These are phyloP conservation scores for Phytophthora constricta DNA, from an alignment of 352 stramenopile species.

Conservation along the genomic window DNA sequence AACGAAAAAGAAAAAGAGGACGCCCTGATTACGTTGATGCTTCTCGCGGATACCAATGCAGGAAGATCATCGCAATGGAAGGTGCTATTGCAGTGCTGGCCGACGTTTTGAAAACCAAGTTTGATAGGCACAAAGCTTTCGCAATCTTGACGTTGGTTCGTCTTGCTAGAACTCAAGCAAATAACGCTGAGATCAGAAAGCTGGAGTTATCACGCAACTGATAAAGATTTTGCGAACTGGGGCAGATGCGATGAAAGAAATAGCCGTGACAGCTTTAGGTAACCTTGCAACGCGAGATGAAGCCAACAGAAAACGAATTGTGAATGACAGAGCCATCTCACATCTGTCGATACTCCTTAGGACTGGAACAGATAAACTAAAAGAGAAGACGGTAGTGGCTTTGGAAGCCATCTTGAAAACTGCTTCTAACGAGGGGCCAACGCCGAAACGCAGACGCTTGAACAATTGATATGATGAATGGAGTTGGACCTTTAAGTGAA, in stretches of 20 bases:
- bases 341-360: background rate
- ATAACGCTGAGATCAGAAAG: background rate
- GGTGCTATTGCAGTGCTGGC: slow-evolving; percentile 3
- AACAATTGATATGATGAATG: background rate
- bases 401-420: too few relatives aligned
- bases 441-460: background rate
- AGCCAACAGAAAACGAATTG: background rate
- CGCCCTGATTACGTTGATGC: background rate
- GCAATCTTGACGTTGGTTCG: background rate
- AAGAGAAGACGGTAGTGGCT: too few relatives aligned
- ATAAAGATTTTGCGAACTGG: background rate
- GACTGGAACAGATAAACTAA: slow-evolving; percentile 3
- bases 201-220: background rate
- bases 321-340: background rate
- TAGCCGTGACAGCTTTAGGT: background rate
- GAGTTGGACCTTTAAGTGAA: too few relatives aligned
- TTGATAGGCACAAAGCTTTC: background rate
- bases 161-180: slow-evolving; percentile 2
- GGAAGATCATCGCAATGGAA: background rate
- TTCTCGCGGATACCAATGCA: background rate
- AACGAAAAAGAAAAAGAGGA: background rate
- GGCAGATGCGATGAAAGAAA: background rate
- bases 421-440: background rate
- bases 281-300: background rate
- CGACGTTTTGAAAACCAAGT: background rate